phyloP scores from a whole-genome alignment of 306 rosid genomes.

The Delonix regia region DNA sequence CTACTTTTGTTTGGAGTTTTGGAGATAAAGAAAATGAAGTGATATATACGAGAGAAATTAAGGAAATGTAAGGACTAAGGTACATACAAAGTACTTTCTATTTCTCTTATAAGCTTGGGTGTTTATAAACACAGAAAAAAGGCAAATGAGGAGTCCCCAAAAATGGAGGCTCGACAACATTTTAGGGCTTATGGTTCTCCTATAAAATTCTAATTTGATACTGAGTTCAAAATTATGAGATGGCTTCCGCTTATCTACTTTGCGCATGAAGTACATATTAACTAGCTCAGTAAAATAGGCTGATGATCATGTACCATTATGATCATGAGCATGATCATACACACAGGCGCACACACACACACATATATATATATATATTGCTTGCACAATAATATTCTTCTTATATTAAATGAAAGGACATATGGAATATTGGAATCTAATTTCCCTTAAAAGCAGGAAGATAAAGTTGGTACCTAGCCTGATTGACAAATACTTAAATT shows the following conservation, averaged over 20 bases:
- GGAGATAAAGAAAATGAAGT: background rate
- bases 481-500: slow-evolving; percentile 29
- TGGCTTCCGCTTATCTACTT: background rate
- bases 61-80: too few species aligned
- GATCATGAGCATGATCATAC: slow-evolving; percentile 32
- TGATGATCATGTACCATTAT: slow-evolving; percentile 4
- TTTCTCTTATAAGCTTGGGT: background rate
- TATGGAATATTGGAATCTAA: slow-evolving; percentile 59
- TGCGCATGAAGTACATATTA: background rate
- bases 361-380: background rate
- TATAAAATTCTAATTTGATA: background rate
- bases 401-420: slow-evolving; percentile 39
- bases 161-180: background rate
- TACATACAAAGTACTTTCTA: background rate
- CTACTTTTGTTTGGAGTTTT: background rate
- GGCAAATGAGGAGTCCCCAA: background rate
- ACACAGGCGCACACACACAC: background rate
- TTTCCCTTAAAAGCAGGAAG: slow-evolving; percentile 66
- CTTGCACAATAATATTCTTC: slow-evolving; percentile 38
- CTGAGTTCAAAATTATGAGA: background rate
- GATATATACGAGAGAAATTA: background rate
- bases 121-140: background rate
- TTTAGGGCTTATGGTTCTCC: too few species aligned
- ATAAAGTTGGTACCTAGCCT: slow-evolving; percentile 52
- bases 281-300: slow-evolving; percentile 4